A percentile compares a stretch with the other conserved stretches of the same genome.
phyloP scores from a whole-genome alignment of 2,329 filamentous ascomycete genomes.

The Orbilia quercus region DNA sequence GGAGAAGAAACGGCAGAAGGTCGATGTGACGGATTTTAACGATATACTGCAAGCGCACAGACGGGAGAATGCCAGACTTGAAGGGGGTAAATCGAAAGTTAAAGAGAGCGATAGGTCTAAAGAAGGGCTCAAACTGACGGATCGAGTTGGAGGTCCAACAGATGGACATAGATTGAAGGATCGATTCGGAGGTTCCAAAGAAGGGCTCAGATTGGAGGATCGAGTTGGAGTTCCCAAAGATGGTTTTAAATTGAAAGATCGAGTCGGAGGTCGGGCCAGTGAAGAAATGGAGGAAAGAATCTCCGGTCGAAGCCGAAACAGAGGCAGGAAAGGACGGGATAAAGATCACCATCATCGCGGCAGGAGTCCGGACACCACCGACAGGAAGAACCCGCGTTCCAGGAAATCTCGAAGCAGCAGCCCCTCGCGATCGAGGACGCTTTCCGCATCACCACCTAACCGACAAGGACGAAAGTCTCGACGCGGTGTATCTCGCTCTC shows the following conservation, averaged over 20 bases:
- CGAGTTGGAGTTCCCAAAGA: too few species aligned
- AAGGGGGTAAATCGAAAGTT: too few species aligned
- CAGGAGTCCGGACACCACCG: constrained; percentile 37
- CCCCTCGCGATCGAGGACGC: constrained; percentile 22
- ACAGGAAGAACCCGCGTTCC: constrained; percentile 47
- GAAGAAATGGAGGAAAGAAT: constrained; percentile 6
- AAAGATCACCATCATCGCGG: constrained; percentile 43
- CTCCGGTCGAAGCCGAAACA: constrained; percentile 17
- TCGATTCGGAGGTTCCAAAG: too few species aligned
- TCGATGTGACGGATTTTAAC: constrained; percentile 48
- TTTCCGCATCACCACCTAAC: constrained; percentile 46
- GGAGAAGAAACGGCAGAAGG: constrained; percentile 40
- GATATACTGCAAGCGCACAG: constrained; percentile 44
- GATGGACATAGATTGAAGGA: too few species aligned
- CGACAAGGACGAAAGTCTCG: constrained; percentile 39
- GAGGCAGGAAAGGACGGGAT: constrained; percentile 27
- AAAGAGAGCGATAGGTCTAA: constrained; percentile 18
- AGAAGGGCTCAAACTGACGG: constrained; percentile 16
- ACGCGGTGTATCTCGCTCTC: constrained; percentile 19
- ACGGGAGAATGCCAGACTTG: too few species aligned
- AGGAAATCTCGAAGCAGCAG: constrained; percentile 32
- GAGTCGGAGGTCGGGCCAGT: too few species aligned
- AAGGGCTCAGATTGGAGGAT: too few species aligned
- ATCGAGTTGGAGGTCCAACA: too few species aligned
- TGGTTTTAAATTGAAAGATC: too few species aligned